Evolutionary conservation across 192 early-diverging fungal genomes (phyloP).

Genomic region (Coemansia sp.): DNA sequence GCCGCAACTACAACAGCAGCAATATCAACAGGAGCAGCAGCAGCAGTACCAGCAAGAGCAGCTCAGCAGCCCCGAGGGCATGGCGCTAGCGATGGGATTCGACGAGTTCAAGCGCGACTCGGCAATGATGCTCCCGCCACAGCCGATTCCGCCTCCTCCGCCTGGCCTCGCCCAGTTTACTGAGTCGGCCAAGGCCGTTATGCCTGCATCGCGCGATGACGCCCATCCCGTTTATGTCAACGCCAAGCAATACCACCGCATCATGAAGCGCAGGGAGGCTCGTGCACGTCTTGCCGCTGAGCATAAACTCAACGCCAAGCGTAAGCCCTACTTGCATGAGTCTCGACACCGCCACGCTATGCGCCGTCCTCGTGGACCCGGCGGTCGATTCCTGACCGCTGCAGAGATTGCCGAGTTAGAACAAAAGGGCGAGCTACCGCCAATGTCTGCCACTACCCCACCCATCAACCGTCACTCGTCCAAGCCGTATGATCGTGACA

Average conservation of each 20-base stretch:
- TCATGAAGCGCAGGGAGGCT: slow-evolving; percentile 92
- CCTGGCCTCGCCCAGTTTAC: slow-evolving; percentile 1
- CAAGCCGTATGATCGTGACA: slow-evolving; percentile 2
- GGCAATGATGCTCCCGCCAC: slow-evolving; percentile 17
- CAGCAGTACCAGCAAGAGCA: slow-evolving; percentile 28
- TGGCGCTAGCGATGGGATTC: slow-evolving; percentile 5
- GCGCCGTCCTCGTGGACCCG: slow-evolving; percentile 94
- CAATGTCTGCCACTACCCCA: not conserved
- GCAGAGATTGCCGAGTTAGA: slow-evolving; percentile 77
- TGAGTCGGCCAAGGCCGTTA: slow-evolving; percentile 2
- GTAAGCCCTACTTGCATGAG: slow-evolving; percentile 96
- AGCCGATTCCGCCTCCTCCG: slow-evolving; percentile 11
- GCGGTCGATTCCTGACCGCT: slow-evolving; percentile 92
- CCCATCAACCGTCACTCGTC: not conserved
- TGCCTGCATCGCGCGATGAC: slow-evolving; percentile 57
- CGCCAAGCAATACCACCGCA: slow-evolving; percentile 98
- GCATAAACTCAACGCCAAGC: slow-evolving; percentile 72
- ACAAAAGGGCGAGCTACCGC: slow-evolving; percentile 45
- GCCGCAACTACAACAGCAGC: too few relatives aligned
- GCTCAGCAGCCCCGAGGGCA: slow-evolving; percentile 16
- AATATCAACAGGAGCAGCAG: slow-evolving; percentile 32
- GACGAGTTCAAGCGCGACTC: slow-evolving; percentile 3
- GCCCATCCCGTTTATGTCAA: slow-evolving; percentile 97
- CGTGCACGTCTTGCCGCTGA: slow-evolving; percentile 81
- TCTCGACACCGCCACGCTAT: slow-evolving; percentile 97